These are phyloP conservation scores for Calcarisporium arbuscula DNA, from an alignment of 2,329 filamentous ascomycete genomes.

Conservation along the genomic window DNA sequence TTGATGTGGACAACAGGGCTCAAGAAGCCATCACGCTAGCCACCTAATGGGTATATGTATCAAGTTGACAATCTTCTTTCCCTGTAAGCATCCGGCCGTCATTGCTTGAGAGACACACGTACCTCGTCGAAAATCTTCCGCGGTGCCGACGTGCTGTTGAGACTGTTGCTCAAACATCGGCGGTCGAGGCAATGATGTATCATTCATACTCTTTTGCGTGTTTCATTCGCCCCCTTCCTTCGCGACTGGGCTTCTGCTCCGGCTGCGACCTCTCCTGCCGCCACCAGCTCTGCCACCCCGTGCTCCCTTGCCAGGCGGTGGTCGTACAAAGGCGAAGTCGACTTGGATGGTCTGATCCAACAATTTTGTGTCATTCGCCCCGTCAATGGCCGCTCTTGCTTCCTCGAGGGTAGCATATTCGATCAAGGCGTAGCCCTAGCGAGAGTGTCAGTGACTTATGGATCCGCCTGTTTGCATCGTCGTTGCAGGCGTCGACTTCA, in stretches of 20 bases:
- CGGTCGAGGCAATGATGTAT: neutral
- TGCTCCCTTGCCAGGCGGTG: constrained; percentile 52
- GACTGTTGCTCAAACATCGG: constrained; percentile 7
- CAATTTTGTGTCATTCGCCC: constrained; percentile 69
- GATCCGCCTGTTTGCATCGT: neutral
- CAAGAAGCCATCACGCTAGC: too few relatives aligned
- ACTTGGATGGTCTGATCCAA: constrained; percentile 76
- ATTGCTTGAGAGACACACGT: too few relatives aligned
- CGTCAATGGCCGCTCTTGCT: constrained; percentile 74
- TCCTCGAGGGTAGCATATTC: constrained; percentile 76
- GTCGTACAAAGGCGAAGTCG: constrained; percentile 80
- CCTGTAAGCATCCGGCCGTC: too few relatives aligned
- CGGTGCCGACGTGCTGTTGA: constrained; percentile 8
- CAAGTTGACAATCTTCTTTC: too few relatives aligned
- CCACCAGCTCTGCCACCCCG: constrained; percentile 30
- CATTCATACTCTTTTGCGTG: neutral
- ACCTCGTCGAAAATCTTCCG: constrained; percentile 7
- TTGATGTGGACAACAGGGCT: too few relatives aligned
- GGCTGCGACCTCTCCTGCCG: constrained; percentile 38
- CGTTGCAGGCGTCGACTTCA: constrained; percentile 1
- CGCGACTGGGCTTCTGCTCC: constrained; percentile 41
- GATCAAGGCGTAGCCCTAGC: constrained; percentile 75
- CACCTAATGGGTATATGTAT: too few relatives aligned
- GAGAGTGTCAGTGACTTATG: neutral
- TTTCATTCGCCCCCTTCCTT: constrained; percentile 26